phyloP scores from a whole-genome alignment of 257 asterid genomes.

The Jasminum sambac region DNA sequence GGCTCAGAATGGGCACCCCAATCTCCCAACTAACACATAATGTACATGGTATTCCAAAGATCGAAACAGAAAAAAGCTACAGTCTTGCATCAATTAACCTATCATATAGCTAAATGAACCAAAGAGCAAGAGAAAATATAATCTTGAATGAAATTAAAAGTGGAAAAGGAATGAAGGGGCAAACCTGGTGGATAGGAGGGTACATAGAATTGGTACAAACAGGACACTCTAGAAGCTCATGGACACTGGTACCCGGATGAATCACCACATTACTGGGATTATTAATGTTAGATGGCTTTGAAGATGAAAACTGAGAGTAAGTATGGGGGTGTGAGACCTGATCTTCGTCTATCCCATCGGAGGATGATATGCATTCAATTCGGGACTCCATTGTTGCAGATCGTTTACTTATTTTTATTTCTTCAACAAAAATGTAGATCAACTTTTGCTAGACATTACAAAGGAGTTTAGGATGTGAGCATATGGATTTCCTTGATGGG shows the following conservation, averaged over 20 bases:
- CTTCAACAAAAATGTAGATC: not conserved
- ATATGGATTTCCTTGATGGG: not conserved
- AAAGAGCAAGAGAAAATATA: constrained; percentile 11
- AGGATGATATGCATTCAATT: constrained; percentile 45
- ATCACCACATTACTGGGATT: constrained; percentile 20
- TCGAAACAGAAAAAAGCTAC: constrained; percentile 6
- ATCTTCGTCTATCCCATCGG: constrained; percentile 40
- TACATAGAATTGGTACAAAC: constrained; percentile 55
- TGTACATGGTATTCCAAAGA: not conserved
- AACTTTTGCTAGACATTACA: not conserved
- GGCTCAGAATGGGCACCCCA: not conserved
- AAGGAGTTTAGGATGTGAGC: not conserved
- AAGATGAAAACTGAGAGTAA: constrained; percentile 33
- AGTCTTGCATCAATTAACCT: constrained; percentile 18
- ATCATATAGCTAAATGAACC: constrained; percentile 8
- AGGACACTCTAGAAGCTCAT: constrained; percentile 53
- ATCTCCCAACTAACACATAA: not conserved
- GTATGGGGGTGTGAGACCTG: constrained; percentile 34
- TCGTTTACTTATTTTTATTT: not conserved
- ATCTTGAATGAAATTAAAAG: constrained; percentile 12
- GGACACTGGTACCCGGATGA: constrained; percentile 38
- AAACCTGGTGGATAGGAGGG: constrained; percentile 56
- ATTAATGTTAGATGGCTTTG: constrained; percentile 27
- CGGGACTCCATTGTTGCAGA: constrained; percentile 37
- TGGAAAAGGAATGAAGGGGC: not conserved